phyloP scores from a whole-genome alignment of 345 rosid genomes.

The Eutrema japonicum region DNA sequence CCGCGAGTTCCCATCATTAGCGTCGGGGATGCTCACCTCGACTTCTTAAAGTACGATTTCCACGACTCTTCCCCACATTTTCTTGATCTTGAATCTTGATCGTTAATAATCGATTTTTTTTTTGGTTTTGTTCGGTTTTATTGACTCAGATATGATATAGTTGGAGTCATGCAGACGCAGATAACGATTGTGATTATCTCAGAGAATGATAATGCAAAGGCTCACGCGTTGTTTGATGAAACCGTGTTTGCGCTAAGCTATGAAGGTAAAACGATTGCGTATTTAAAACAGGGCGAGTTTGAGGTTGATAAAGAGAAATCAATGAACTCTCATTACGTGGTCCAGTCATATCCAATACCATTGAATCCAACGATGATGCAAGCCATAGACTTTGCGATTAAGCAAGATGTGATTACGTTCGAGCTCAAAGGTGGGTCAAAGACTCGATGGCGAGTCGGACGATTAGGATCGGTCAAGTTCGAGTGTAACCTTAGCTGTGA shows the following conservation, averaged over 20 bases:
- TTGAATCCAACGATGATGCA: conserved; percentile 51
- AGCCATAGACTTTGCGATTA: conserved; percentile 49
- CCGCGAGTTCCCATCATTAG: conserved; percentile 77
- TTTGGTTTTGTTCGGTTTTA: not conserved
- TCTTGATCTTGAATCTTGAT: conserved; percentile 15
- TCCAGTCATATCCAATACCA: conserved; percentile 66
- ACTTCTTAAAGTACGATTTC: conserved; percentile 48
- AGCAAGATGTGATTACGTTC: conserved; percentile 56
- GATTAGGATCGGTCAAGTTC: conserved; percentile 65
- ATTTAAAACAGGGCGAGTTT: conserved; percentile 51
- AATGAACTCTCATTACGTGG: conserved; percentile 48
- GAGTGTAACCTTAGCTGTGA: conserved; percentile 58
- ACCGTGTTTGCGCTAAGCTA: conserved; percentile 51
- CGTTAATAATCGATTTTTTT: not conserved
- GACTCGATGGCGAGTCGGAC: conserved; percentile 76
- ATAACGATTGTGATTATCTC: conserved; percentile 57
- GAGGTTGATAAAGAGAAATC: conserved; percentile 67
- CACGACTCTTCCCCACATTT: conserved; percentile 43
- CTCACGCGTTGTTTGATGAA: conserved; percentile 64
- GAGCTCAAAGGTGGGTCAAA: conserved; percentile 62
- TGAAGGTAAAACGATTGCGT: conserved; percentile 53
- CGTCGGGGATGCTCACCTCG: conserved; percentile 62
- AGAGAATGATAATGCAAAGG: conserved; percentile 68
- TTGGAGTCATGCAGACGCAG: conserved; percentile 71
- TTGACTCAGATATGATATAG: conserved; percentile 38